Base-by-base conservation (phyloP, 768 basidiomycete species). In the Mycena rebaudengoi region DNA sequence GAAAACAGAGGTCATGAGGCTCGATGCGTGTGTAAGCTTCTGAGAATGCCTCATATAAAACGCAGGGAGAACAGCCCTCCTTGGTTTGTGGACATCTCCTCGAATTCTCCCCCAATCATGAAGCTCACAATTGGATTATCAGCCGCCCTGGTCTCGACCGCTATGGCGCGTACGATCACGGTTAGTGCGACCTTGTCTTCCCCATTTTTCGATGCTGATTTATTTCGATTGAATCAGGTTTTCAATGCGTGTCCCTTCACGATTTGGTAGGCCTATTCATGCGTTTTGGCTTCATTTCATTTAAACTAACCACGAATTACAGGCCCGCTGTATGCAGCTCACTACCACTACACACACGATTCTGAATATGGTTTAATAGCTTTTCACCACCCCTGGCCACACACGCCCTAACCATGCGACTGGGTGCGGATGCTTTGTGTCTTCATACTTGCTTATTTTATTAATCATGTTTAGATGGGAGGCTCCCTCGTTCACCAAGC, bases 321-420 rank as follows among this genome's bases (percentile, higher is more conserved):
- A 66, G 25, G 76, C 74, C 32, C 74, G 78, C 32, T 78, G 79
- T 54, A 51, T 18, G 53, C 21, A n/a, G n/a, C n/a, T n/a, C n/a
- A n/a, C n/a, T n/a, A n/a, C n/a, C n/a, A n/a, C n/a, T n/a, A n/a
- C n/a, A n/a, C n/a, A n/a, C n/a, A n/a, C n/a, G n/a, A n/a, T 21
- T 21, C 0, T 21, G 3, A 18, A 41, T 8, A 35, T 0, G 14
- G 16, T 16, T 20, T 1, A 16, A 13, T 51, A 57, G 63, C 44
- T 64, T 23, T 64, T 59, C 26, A 64, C 56, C n/a, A 59, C 63
- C 28, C 16, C 56, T 7, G 63, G 63, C 48, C n/a, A n/a, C n/a
- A 57, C 56, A 25, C 50, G 37, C 10, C 63, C 63, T 7, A 26
- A 56, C 12, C 63, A 64, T 18, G 14, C 63, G 8, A 64, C 63